Conservation (phyloP, 768 basidiomycete genomes). For the Boletus fagicola region DNA sequence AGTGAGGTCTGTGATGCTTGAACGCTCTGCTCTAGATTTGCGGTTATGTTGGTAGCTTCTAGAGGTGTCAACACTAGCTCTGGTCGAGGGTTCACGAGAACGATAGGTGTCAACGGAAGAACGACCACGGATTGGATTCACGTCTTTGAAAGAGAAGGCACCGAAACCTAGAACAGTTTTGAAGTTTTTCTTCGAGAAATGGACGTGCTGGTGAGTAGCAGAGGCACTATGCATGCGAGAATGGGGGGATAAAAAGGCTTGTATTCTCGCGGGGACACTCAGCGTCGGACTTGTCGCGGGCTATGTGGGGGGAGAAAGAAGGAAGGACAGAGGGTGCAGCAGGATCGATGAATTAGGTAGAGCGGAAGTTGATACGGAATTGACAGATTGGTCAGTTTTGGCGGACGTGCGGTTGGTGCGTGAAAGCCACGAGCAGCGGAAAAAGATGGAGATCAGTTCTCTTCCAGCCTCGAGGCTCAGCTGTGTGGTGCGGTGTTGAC, state of each 20-base stretch:
- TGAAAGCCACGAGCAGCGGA: constrained; percentile 35
- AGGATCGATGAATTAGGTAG: constrained; percentile 33
- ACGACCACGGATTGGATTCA: constrained; percentile 30
- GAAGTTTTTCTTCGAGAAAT: constrained; percentile 45
- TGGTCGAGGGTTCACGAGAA: constrained; percentile 32
- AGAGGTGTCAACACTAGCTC: constrained; percentile 46
- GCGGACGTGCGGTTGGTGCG: constrained; percentile 36
- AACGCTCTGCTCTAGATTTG: constrained; percentile 37
- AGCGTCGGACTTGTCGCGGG: constrained; percentile 28
- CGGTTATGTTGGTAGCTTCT: constrained; percentile 36
- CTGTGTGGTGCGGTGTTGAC: constrained; percentile 16
- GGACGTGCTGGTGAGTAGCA: constrained; percentile 34
- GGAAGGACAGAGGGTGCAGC: constrained; percentile 26
- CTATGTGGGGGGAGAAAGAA: constrained; percentile 25
- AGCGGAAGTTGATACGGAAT: constrained; percentile 28
- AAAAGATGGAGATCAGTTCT: constrained; percentile 29
- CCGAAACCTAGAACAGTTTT: constrained; percentile 47
- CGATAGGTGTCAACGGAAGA: constrained; percentile 29
- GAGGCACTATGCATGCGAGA: constrained; percentile 46
- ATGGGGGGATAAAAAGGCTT: constrained; percentile 14
- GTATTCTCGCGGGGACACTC: constrained; percentile 29
- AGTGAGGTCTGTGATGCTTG: constrained; percentile 41
- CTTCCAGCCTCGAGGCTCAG: constrained; percentile 33
- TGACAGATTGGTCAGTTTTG: constrained; percentile 30
- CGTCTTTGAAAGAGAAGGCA: constrained; percentile 38